phyloP scores from a whole-genome alignment of 371 early-diverging fungal genomes.

The Syncephalis plumigaleata region DNA sequence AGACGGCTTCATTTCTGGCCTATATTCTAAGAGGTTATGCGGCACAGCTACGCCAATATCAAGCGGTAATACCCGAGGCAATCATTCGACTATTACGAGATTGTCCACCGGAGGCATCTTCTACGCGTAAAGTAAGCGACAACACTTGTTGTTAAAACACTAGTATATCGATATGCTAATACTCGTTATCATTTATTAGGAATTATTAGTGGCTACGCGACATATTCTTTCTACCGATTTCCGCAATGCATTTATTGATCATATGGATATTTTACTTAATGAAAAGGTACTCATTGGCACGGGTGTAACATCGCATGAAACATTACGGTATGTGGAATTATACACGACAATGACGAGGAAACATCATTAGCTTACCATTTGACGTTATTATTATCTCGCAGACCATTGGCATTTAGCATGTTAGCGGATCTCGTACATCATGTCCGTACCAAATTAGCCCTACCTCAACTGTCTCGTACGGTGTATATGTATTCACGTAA shows the following conservation, averaged over 20 bases:
- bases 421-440: constrained; percentile 92
- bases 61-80: constrained; percentile 70
- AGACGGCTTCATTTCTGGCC: constrained; percentile 93
- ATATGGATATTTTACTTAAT: constrained; percentile 75
- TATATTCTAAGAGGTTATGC: constrained; percentile 77
- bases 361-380: neutral
- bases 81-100: constrained; percentile 74
- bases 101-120: constrained; percentile 87
- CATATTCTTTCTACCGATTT: constrained; percentile 88
- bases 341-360: neutral
- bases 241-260: constrained; percentile 64
- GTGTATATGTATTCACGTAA: constrained; percentile 80
- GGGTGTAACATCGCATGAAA: constrained; percentile 85
- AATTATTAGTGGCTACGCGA: constrained; percentile 86
- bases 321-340: constrained; percentile 34
- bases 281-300: constrained; percentile 84
- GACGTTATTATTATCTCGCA: constrained; percentile 7
- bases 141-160: neutral
- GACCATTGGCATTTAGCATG: constrained; percentile 84
- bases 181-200: too few relatives aligned
- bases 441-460: constrained; percentile 68
- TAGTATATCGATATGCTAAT: neutral
- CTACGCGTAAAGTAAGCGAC: constrained; percentile 59
- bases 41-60: constrained; percentile 43
- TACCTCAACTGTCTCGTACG: constrained; percentile 55